Evolutionary conservation across 2,329 filamentous ascomycete species (phyloP).

Genomic region (Ophiosphaerella narmari): DNA sequence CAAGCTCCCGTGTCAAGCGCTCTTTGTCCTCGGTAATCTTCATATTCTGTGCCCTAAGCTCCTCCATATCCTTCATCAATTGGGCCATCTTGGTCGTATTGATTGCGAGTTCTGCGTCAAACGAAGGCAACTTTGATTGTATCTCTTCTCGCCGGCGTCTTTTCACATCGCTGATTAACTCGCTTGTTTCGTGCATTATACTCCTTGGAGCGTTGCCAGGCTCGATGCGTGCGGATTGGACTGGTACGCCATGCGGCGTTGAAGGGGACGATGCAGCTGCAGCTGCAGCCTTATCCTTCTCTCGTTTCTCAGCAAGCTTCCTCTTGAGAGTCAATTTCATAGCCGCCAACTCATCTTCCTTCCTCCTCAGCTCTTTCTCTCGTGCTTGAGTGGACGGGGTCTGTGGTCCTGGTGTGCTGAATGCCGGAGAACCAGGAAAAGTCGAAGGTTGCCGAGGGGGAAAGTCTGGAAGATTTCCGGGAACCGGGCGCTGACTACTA

Average conservation of each 20-base stretch:
- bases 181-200: not conserved
- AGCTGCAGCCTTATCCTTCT: constrained; percentile 22
- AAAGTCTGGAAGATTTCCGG: constrained; percentile 26
- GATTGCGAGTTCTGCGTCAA: constrained; percentile 52
- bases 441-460: constrained; percentile 31
- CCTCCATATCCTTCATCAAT: constrained; percentile 52
- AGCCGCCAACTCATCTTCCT: constrained; percentile 57
- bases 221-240: not conserved
- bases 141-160: constrained; percentile 53
- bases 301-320: constrained; percentile 31
- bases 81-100: constrained; percentile 47
- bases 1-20: constrained; percentile 55
- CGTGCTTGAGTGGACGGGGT: constrained; percentile 44
- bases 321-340: constrained; percentile 33
- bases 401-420: constrained; percentile 42
- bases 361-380: constrained; percentile 51
- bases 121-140: constrained; percentile 52
- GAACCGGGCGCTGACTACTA: constrained; percentile 9
- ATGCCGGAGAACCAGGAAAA: constrained; percentile 26
- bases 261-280: constrained; percentile 11
- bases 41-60: constrained; percentile 45
- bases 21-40: constrained; percentile 49
- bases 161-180: constrained; percentile 13
- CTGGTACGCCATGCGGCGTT: not conserved
- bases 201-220: not conserved